Evolutionary conservation across 805 yeast species (phyloP).

Genomic region (Starmerella apis): DNA sequence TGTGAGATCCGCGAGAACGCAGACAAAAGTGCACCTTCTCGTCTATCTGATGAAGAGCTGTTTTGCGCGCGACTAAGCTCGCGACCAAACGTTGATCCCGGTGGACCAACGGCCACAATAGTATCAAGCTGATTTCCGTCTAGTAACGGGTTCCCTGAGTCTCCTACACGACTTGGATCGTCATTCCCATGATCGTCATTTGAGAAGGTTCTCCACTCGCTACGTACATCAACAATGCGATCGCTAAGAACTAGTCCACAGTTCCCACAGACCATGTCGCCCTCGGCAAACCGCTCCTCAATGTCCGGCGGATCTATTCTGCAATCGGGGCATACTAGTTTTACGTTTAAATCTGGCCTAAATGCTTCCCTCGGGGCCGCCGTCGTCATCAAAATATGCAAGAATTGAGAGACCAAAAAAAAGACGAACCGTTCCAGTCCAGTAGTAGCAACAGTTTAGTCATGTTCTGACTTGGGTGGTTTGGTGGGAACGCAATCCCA

Average conservation of each 20-base stretch:
- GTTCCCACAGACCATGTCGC: constrained; percentile 95
- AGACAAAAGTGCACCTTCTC: constrained; percentile 74
- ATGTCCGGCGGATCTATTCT: constrained; percentile 90
- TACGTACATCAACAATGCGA: constrained; percentile 83
- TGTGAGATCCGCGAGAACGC: constrained; percentile 87
- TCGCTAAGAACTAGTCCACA: constrained; percentile 93
- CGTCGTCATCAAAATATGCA: constrained; percentile 4
- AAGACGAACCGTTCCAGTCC: neutral
- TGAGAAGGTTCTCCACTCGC: constrained; percentile 97
- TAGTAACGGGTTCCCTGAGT: constrained; percentile 82
- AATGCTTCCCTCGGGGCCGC: constrained; percentile 18
- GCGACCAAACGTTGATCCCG: constrained; percentile 75
- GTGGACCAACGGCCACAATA: constrained; percentile 77
- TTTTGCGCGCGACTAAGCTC: constrained; percentile 86
- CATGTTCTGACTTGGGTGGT: neutral
- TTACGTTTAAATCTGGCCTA: constrained; percentile 57
- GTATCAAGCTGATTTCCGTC: constrained; percentile 90
- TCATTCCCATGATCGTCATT: constrained; percentile 97
- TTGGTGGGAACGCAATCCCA: neutral
- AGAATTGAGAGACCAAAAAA: neutral
- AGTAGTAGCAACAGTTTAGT: neutral
- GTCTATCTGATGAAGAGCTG: constrained; percentile 71
- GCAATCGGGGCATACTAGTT: constrained; percentile 91
- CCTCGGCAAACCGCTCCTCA: constrained; percentile 90
- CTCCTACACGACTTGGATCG: constrained; percentile 99